Base-by-base conservation (phyloP, 2,329 filamentous ascomycete species). In the Neoarthrinium moseri region DNA sequence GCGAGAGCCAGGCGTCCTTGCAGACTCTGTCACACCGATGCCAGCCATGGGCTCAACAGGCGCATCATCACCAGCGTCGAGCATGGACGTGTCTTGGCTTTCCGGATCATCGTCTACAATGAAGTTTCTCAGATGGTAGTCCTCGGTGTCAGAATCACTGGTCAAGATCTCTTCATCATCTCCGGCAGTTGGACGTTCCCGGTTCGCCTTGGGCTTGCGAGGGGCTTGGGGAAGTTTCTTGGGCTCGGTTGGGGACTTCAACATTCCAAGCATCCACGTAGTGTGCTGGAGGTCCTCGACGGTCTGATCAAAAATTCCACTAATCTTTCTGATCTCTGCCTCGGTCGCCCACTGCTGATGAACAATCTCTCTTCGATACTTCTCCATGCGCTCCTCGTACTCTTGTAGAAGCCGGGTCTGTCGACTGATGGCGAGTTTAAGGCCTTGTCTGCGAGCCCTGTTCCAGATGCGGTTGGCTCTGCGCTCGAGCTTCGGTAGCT, bases 401-500 rank as follows among this genome's bases (percentile, higher is more conserved):
- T 60, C 55, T 4, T 67, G 59, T 8, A 80, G 70, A 4, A 68
- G 58, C 5, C 56, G 57, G 8, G 68, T 66, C n/a, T 77, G 70
- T 6, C 57, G 53, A 2, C 68, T 60, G 15, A 84, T 74, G 21
- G 75, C 66, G 2, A 51, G 53, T 60, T 63, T 56, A 51, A 63
- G 26, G 51, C 67, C 65, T 33, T 64, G 60, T 8, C 67, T 70
- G 41, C 73, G 78, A 23, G 80, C 80, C 30, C 72, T 53, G 4
- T 61, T 67, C 89, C 89, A 95, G 2, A 86, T 53, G 4, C 59
- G 64, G 57, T 80, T 76, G 0, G 86, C 86, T 47, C 74, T 82
- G 5, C 61, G 62, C 46, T 81, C 67, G 12, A 80, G 68, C 43
- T 71, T 78, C 0, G 81, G 77, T 6, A 80, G 69, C 51, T 82